Base-by-base conservation (phyloP, 108 stramenopile genomes). In the Seminavis robusta region DNA sequence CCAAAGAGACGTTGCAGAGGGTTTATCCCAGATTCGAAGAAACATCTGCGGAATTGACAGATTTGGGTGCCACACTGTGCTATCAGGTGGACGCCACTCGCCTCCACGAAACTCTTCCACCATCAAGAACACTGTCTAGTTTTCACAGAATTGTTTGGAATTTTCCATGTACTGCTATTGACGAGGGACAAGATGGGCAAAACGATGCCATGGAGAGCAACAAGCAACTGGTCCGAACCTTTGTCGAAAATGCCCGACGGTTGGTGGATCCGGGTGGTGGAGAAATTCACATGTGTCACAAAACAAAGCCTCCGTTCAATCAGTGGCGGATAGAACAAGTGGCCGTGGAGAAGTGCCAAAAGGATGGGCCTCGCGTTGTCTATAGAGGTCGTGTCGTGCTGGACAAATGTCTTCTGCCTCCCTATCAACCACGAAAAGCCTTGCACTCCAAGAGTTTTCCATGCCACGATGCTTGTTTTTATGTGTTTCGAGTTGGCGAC, bases 251-350 rank as follows among this genome's bases (percentile, higher is more conserved):
- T 66, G 72, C 82, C 0, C 27, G 51, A 29, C 56, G 52, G 0
- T 54, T 79, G 5, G 37, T 86, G 36, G 42, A 67, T 8, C 15
- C 46, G 10, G 44, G 31, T 1, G 51, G 41, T 7, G 90, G 88
- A 21, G 82, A 94, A 56, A 74, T 96, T 46, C 81, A 86, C 27
- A 73, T 96, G 37, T 61, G 67, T 10, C 95, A 96, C 81, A 96
- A 96, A 71, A 94, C 92, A 17, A 92, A 88, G 57, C 90, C 90
- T 43, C 95, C 95, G 6, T 96, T 67, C 52, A 77, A 85, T 58
- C 92, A 93, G 57, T 96, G 95, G 95, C 56, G 65, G 4, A 69
- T 95, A 47, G 82, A 86, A 41, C 58, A 67, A 33, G 72, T 85
- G 16, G 81, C 66, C 2, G 41, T 79, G 23, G 56, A 71, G 42